Percentiles rank a stretch among this genome's conserved stretches.
These are phyloP conservation scores for Novymonas esmeraldas DNA, from an alignment of 208 protist genomes.

Conservation along the genomic window DNA sequence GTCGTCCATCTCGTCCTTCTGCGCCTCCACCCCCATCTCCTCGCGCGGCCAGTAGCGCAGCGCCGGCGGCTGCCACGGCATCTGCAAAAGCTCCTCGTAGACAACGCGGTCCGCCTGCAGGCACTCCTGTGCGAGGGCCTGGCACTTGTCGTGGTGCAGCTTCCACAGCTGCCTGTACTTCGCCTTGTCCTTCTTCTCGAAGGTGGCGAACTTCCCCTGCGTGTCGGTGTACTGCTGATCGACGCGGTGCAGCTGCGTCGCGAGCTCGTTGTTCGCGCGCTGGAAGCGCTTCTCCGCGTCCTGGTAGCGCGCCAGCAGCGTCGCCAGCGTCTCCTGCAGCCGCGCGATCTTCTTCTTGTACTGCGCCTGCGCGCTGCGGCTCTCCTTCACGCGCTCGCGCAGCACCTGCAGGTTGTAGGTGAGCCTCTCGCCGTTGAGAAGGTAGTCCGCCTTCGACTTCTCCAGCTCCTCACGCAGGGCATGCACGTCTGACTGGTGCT, in stretches of 20 bases:
- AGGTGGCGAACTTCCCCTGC: conserved; percentile 95
- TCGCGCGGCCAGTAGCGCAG: conserved; percentile 82
- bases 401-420: conserved; percentile 97
- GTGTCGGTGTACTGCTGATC: conserved; percentile 96
- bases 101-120: conserved; percentile 95
- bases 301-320: conserved; percentile 89
- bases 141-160: conserved; percentile 95
- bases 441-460: conserved; percentile 94
- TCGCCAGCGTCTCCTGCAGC: conserved; percentile 89
- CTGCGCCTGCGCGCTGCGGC: conserved; percentile 91
- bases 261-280: conserved; percentile 94
- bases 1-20: conserved; percentile 55
- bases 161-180: conserved; percentile 95
- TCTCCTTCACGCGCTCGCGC: conserved; percentile 94
- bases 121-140: conserved; percentile 84
- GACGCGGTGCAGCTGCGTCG: conserved; percentile 92
- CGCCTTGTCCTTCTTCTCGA: conserved; percentile 92
- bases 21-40: conserved; percentile 39
- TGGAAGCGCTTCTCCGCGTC: conserved; percentile 93
- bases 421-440: conserved; percentile 96
- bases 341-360: conserved; percentile 93
- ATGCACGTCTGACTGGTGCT: conserved; percentile 90
- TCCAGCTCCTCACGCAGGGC: conserved; percentile 93
- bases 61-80: conserved; percentile 88
- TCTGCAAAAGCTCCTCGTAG: conserved; percentile 94